Evolutionary conservation across 352 stramenopile genomes (phyloP).

Genomic region (Pythium phragmitis): DNA sequence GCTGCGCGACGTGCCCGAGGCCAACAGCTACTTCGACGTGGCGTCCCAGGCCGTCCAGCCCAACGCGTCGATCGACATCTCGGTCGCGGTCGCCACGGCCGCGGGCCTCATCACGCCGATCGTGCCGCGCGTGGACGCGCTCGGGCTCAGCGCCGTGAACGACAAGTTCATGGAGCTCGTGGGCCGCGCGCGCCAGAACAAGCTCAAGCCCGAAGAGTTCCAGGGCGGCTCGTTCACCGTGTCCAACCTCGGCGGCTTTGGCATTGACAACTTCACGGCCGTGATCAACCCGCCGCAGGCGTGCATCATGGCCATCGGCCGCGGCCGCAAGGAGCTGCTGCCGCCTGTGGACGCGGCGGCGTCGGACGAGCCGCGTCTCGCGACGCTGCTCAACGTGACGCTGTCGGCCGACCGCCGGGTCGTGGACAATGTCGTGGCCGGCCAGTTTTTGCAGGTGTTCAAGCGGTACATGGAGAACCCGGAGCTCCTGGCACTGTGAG

Average conservation of each 20-base stretch:
- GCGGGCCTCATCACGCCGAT: slow-evolving; percentile 98
- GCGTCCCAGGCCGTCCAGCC: slow-evolving; percentile 62
- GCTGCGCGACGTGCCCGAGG: slow-evolving; percentile 96
- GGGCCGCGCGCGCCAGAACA: slow-evolving; percentile 92
- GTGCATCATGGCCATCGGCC: slow-evolving; percentile 98
- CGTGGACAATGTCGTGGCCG: slow-evolving; percentile 95
- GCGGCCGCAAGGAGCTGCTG: slow-evolving; percentile 88
- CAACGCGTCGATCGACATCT: slow-evolving; percentile 95
- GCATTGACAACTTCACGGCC: slow-evolving; percentile 97
- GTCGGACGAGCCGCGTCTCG: slow-evolving; percentile 73
- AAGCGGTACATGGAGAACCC: slow-evolving; percentile 97
- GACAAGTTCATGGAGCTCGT: slow-evolving; percentile 97
- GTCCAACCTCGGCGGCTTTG: slow-evolving; percentile 98
- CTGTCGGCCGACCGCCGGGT: slow-evolving; percentile 96
- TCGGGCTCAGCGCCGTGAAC: slow-evolving; percentile 94
- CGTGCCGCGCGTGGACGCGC: slow-evolving; percentile 92
- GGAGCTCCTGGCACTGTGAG: slow-evolving; percentile 82
- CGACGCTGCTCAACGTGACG: slow-evolving; percentile 95
- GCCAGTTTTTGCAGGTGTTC: slow-evolving; percentile 95
- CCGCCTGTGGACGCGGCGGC: slow-evolving; percentile 43
- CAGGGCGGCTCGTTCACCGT: slow-evolving; percentile 99
- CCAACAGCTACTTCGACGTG: slow-evolving; percentile 80
- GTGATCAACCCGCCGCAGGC: slow-evolving; percentile 99
- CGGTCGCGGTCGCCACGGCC: slow-evolving; percentile 97
- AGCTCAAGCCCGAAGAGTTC: slow-evolving; percentile 99